Evolutionary conservation across 352 stramenopile species (phyloP).

Genomic region (Pythium phragmiticola): DNA sequence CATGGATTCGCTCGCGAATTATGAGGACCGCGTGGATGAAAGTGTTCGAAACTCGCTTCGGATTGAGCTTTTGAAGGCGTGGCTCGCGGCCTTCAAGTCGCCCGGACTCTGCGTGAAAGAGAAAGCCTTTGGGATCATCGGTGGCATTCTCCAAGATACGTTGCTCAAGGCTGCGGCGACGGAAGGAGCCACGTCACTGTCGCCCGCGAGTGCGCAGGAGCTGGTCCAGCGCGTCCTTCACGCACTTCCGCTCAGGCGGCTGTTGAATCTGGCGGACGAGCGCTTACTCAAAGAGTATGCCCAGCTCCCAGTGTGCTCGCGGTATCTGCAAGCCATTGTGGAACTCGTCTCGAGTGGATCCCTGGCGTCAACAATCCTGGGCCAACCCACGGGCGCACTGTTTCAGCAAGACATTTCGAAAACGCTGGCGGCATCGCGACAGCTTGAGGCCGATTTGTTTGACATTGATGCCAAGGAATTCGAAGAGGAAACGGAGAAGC

Average conservation of each 20-base stretch:
- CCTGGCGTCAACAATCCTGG: conserved; percentile 57
- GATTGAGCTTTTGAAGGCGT: conserved; percentile 73
- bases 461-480: conserved; percentile 70
- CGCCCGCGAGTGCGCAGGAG: conserved; percentile 6
- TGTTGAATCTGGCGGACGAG: conserved; percentile 71
- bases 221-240: conserved; percentile 35
- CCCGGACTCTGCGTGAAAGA: conserved; percentile 87
- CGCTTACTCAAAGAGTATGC: conserved; percentile 75
- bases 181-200: background rate
- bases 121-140: conserved; percentile 73
- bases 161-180: conserved; percentile 38
- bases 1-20: conserved; percentile 50
- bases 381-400: conserved; percentile 42
- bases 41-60: conserved; percentile 51
- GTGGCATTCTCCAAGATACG: conserved; percentile 76
- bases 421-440: conserved; percentile 51
- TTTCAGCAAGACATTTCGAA: conserved; percentile 44
- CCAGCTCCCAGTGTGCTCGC: conserved; percentile 75
- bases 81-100: conserved; percentile 80
- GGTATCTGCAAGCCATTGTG: conserved; percentile 83
- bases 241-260: conserved; percentile 59
- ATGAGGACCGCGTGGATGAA: conserved; percentile 41
- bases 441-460: conserved; percentile 65
- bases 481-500: conserved; percentile 51
- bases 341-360: conserved; percentile 78